phyloP scores from a whole-genome alignment of 192 early-diverging fungal species.

The Coemansia sp. region DNA sequence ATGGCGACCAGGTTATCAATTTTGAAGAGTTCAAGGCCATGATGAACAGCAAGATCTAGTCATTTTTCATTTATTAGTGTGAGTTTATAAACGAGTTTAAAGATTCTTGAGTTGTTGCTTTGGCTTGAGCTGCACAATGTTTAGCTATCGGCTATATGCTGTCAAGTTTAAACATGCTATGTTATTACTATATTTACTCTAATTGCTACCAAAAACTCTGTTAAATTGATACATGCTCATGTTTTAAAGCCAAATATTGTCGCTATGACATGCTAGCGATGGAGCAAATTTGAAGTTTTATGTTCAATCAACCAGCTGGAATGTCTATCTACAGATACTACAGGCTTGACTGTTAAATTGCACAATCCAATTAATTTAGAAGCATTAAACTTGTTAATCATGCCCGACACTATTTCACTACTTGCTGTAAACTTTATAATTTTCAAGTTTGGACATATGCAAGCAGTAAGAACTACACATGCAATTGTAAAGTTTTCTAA shows the following conservation, averaged over 20 bases:
- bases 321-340: neutral
- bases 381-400: neutral
- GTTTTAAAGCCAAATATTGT: no score
- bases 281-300: neutral
- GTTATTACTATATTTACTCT: no score
- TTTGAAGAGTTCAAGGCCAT: constrained; percentile 62
- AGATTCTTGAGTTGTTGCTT: no score
- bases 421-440: neutral
- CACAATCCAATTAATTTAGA: neutral
- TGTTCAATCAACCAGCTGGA: neutral
- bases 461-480: neutral
- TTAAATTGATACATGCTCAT: no score
- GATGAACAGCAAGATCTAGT: constrained; percentile 45
- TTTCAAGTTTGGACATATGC: neutral
- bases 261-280: no score
- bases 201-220: no score
- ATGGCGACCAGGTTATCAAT: constrained; percentile 64
- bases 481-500: neutral
- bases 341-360: neutral
- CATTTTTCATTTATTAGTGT: no score
- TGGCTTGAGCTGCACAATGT: no score
- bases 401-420: neutral
- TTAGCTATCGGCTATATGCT: no score
- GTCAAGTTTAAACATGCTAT: no score
- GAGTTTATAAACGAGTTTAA: no score